Percentiles rank a stretch among this genome's conserved stretches.
These are phyloP conservation scores for Nasturtium officinale DNA, from an alignment of 345 rosid genomes.

Conservation along the genomic window DNA sequence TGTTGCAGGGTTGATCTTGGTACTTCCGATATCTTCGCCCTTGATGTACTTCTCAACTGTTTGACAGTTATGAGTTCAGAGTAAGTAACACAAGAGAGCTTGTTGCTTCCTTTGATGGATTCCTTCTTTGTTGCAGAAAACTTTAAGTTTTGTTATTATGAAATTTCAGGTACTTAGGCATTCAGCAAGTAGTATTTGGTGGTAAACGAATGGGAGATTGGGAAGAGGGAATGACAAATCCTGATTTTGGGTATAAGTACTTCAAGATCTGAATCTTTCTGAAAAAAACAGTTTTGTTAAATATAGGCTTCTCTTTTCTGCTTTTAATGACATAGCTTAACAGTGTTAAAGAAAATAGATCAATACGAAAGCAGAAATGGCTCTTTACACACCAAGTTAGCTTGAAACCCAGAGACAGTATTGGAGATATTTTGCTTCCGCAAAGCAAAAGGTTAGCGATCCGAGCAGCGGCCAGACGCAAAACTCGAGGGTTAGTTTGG, in stretches of 20 bases:
- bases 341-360: constrained; percentile 21
- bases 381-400: constrained; percentile 43
- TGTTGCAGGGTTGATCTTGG: constrained; percentile 90
- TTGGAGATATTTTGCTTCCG: neutral
- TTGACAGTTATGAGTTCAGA: constrained; percentile 88
- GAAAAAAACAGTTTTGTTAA: constrained; percentile 34
- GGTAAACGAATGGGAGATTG: constrained; percentile 84
- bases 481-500: constrained; percentile 31
- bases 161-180: constrained; percentile 67
- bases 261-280: constrained; percentile 63
- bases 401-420: constrained; percentile 23
- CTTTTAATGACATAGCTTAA: constrained; percentile 16
- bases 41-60: constrained; percentile 86
- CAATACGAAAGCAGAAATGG: constrained; percentile 39
- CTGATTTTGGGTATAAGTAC: constrained; percentile 76
- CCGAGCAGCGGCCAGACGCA: constrained; percentile 11
- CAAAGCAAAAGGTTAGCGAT: neutral
- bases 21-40: constrained; percentile 73
- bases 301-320: constrained; percentile 23
- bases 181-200: constrained; percentile 86
- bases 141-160: neutral
- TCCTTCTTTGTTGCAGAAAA: neutral
- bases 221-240: constrained; percentile 90
- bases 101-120: neutral
- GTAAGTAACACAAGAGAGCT: constrained; percentile 47